A percentile compares a stretch with the other conserved stretches of the same genome.
These are phyloP conservation scores for Sapria himalayana DNA, from an alignment of 345 rosid species.

Conservation along the genomic window DNA sequence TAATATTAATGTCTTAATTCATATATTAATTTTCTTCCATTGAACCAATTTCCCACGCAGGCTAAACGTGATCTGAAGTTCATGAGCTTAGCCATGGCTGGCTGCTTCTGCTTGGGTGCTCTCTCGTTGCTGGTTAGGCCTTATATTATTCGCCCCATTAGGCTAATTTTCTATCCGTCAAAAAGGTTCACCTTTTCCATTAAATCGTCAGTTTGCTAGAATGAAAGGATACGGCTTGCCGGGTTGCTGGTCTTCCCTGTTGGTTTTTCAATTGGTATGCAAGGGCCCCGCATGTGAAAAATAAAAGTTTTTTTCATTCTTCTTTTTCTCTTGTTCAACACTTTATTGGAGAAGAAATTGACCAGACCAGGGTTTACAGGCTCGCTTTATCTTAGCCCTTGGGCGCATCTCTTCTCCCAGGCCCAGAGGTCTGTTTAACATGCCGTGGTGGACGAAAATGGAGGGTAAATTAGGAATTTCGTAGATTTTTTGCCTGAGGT, in stretches of 20 bases:
- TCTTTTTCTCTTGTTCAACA: background rate
- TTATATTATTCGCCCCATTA: background rate
- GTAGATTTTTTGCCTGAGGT: too few species aligned
- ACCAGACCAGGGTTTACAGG: constrained; percentile 32
- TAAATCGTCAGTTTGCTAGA: constrained; percentile 24
- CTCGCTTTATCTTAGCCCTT: constrained; percentile 33
- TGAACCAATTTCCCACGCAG: too few species aligned
- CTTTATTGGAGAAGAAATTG: background rate
- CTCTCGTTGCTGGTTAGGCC: constrained; percentile 33
- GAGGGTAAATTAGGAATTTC: too few species aligned
- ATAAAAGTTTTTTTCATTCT: constrained; percentile 1
- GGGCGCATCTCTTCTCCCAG: constrained; percentile 35
- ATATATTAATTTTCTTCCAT: too few species aligned
- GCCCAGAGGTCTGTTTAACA: too few species aligned
- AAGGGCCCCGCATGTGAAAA: constrained; percentile 7
- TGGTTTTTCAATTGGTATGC: constrained; percentile 80
- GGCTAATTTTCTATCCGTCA: background rate
- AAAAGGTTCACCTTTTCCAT: background rate
- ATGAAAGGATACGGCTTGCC: constrained; percentile 41
- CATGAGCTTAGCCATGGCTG: constrained; percentile 43
- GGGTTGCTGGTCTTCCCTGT: constrained; percentile 50
- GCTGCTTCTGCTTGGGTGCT: constrained; percentile 40
- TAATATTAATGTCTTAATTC: too few species aligned
- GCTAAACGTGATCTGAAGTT: constrained; percentile 73
- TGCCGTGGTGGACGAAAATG: too few species aligned